Base-by-base conservation (phyloP, 2,329 filamentous ascomycete genomes). In the Paecilomyces dactylethromorphus region DNA sequence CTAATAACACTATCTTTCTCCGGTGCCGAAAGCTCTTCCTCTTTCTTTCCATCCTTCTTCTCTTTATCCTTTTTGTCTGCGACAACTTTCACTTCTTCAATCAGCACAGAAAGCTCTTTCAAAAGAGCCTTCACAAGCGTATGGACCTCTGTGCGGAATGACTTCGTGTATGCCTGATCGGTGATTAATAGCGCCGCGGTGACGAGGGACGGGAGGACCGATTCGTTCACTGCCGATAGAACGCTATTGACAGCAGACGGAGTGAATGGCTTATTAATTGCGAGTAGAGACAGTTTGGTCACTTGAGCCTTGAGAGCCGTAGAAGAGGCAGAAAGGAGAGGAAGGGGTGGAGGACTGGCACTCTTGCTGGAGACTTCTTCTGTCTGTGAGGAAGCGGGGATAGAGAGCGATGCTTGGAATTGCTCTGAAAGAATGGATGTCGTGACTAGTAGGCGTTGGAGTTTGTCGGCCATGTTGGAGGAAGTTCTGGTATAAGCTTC, bases 181-280 rank as follows among this genome's bases (percentile, higher is more conserved):
- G 81, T 78, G 71, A 89, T 88, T 33, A 87, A 76, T 62, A 92
- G 82, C 1, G 87, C 84, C 0, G 88, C 87, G 0, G 87, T 87
- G 53, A 90, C 85, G 24, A 95, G 79, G 2, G 85, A 89, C 0
- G 90, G 89, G 0, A 96, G 80, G n/a, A 90, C 85, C 0, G 86
- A 86, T 12, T 84, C 81, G 22, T 87, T 82, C n/a, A 96, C 81
- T 59, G 92, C 86, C 33, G 84, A 81, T 3, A 97, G 77, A 13
- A 95, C 85, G 24, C 82, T 86, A 10, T 76, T 77, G 33, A 96
- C 81, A 4, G 91, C 92, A 0, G 87, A 86, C 0, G 90, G 87
- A 0, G 92, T 94, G 65, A 96, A 95, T 0, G 93, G 92, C 18
- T 90, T 84, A 68, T 90, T 96, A 68, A 95, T 89, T 1, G 94